Percentiles rank a stretch among this genome's conserved stretches.
Conservation (phyloP, 192 early-diverging fungal genomes). For the Backusella tarrabulga region DNA sequence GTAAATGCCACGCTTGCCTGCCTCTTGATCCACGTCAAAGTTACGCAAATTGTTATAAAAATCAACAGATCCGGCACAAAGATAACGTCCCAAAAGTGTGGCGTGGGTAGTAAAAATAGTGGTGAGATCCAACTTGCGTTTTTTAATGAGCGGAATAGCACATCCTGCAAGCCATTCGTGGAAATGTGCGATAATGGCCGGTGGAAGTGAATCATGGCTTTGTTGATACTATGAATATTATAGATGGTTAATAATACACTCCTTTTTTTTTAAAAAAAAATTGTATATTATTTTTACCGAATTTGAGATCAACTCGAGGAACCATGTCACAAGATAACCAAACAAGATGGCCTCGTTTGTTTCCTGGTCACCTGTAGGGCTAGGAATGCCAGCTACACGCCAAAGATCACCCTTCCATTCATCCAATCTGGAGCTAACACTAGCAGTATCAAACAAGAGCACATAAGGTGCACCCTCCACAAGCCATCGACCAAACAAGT, state of each 20-base stretch:
- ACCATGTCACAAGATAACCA: conserved; percentile 95
- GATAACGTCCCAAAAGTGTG: conserved; percentile 91
- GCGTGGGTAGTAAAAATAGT: conserved; percentile 98
- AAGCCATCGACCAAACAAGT: conserved; percentile 92
- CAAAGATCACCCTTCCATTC: conserved; percentile 98
- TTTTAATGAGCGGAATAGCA: conserved; percentile 83
- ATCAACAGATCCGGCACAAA: conserved; percentile 94
- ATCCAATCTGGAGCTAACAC: conserved; percentile 74
- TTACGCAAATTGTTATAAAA: conserved; percentile 94
- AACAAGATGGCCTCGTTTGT: conserved; percentile 95
- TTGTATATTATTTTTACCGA: conserved; percentile 8
- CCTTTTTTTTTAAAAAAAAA: neutral
- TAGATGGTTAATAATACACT: neutral
- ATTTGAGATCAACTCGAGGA: conserved; percentile 74
- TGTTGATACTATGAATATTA: conserved; percentile 12
- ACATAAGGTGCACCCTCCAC: conserved; percentile 93
- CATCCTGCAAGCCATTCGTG: conserved; percentile 97
- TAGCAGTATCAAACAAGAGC: conserved; percentile 85
- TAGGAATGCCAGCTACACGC: conserved; percentile 86
- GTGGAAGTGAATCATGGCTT: conserved; percentile 11
- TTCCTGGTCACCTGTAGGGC: conserved; percentile 87
- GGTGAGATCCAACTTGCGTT: conserved; percentile 83
- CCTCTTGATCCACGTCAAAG: conserved; percentile 96
- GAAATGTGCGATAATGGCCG: conserved; percentile 92
- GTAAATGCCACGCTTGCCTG: conserved; percentile 96